These are phyloP conservation scores for Verticillium tricorpus DNA, from an alignment of 2,329 filamentous ascomycete species.

Conservation along the genomic window DNA sequence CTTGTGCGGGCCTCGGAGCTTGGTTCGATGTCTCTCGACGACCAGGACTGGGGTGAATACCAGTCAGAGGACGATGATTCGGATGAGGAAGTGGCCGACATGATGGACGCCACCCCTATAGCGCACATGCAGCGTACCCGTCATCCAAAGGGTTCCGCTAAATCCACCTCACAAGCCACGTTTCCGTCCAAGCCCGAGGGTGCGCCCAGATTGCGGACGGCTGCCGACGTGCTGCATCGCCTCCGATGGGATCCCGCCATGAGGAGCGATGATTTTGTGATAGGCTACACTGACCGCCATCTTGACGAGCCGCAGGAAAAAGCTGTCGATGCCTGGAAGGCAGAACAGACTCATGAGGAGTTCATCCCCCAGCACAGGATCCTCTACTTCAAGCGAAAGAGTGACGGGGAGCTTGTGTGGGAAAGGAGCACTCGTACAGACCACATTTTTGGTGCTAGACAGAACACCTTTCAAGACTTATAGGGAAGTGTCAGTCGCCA, in stretches of 20 bases:
- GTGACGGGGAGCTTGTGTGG: constrained; percentile 50
- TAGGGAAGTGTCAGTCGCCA: too few relatives aligned
- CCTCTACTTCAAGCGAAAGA: constrained; percentile 53
- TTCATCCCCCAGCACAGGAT: constrained; percentile 64
- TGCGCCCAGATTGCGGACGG: constrained; percentile 48
- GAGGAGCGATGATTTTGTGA: constrained; percentile 47
- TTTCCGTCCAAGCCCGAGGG: constrained; percentile 22
- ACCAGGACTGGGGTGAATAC: constrained; percentile 45
- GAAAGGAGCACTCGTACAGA: constrained; percentile 50
- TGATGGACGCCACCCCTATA: not conserved
- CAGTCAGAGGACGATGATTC: constrained; percentile 39
- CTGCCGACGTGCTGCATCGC: constrained; percentile 54
- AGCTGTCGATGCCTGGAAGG: constrained; percentile 51
- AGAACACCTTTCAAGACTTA: not conserved
- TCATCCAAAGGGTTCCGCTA: constrained; percentile 1
- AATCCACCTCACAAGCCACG: constrained; percentile 1
- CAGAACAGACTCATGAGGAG: constrained; percentile 59
- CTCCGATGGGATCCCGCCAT: constrained; percentile 55
- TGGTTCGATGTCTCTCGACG: constrained; percentile 39
- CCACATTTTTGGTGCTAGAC: constrained; percentile 50
- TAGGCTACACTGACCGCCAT: constrained; percentile 56
- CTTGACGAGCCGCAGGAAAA: constrained; percentile 52
- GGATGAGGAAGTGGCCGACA: constrained; percentile 28
- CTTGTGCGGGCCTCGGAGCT: constrained; percentile 34
- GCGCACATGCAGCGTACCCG: not conserved